Evolutionary conservation across 805 yeast genomes (phyloP).

Genomic region (Cyberlindnera veronae): DNA sequence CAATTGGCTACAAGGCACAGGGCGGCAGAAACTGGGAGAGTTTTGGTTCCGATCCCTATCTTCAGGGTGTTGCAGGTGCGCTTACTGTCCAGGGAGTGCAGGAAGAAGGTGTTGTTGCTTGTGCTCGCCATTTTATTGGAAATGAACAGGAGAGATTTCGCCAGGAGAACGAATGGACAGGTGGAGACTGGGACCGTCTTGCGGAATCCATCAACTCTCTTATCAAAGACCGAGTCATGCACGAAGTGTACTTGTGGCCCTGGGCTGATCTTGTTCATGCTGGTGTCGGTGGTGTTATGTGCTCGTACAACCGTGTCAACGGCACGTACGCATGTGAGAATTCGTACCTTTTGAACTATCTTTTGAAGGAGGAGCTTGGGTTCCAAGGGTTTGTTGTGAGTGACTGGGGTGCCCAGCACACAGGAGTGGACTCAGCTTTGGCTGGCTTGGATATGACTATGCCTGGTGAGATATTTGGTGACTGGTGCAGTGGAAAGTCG

Average conservation of each 20-base stretch:
- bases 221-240: slow-evolving; percentile 59
- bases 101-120: slow-evolving; percentile 53
- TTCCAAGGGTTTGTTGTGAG: slow-evolving; percentile 66
- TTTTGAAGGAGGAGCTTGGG: slow-evolving; percentile 58
- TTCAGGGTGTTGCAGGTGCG: slow-evolving; percentile 53
- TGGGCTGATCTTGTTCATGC: slow-evolving; percentile 60
- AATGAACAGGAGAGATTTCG: slow-evolving; percentile 63
- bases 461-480: slow-evolving; percentile 57
- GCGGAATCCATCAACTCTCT: slow-evolving; percentile 46
- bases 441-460: slow-evolving; percentile 64
- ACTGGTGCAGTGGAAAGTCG: slow-evolving; percentile 50
- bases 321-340: slow-evolving; percentile 59
- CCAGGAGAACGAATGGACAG: slow-evolving; percentile 50
- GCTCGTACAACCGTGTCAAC: slow-evolving; percentile 56
- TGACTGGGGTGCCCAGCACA: slow-evolving; percentile 64
- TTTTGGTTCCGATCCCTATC: slow-evolving; percentile 58
- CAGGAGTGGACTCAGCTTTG: slow-evolving; percentile 52
- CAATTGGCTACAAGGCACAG: slow-evolving; percentile 57
- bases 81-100: slow-evolving; percentile 54
- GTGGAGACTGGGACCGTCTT: slow-evolving; percentile 41
- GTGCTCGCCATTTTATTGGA: slow-evolving; percentile 54
- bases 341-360: slow-evolving; percentile 48
- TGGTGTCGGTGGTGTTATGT: slow-evolving; percentile 60
- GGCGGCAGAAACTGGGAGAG: slow-evolving; percentile 69
- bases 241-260: slow-evolving; percentile 63